A percentile compares a stretch with the other conserved stretches of the same genome.
phyloP scores from a whole-genome alignment of 805 yeast species.

The Yarrowia sp. region DNA sequence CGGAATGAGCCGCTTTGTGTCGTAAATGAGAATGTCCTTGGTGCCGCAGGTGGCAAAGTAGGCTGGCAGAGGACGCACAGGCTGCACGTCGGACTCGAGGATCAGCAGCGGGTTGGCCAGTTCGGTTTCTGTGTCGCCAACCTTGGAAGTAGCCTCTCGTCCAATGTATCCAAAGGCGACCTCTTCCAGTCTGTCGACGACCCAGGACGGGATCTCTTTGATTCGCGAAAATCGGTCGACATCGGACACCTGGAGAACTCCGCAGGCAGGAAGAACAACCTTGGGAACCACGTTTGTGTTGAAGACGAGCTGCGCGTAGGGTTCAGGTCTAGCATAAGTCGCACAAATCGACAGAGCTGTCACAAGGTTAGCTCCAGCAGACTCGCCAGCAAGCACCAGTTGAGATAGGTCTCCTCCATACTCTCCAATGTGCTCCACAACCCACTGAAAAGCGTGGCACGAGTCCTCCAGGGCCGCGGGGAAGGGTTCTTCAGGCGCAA shows the following conservation, averaged over 20 bases:
- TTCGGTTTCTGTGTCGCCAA: not conserved
- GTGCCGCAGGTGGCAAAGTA: conserved; percentile 20
- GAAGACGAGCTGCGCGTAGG: conserved; percentile 16
- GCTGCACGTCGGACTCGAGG: not conserved
- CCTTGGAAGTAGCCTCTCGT: not conserved
- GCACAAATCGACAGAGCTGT: conserved; percentile 11
- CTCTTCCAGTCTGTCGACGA: not conserved
- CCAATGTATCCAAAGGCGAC: conserved; percentile 12
- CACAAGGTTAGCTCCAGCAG: conserved; percentile 17
- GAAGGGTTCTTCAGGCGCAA: not conserved
- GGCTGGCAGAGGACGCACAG: not conserved
- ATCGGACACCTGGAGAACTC: conserved; percentile 1
- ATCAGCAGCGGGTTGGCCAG: conserved; percentile 13
- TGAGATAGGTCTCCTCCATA: not conserved
- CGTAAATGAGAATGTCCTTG: conserved; percentile 4
- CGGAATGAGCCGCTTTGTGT: conserved; percentile 7
- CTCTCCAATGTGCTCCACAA: not conserved
- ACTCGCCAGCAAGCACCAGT: conserved; percentile 9
- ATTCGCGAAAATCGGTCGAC: not conserved
- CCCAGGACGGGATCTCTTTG: not conserved
- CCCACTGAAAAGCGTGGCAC: conserved; percentile 8
- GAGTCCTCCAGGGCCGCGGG: conserved; percentile 14
- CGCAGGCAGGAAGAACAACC: conserved; percentile 12
- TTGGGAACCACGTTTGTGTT: not conserved
- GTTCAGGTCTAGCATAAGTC: not conserved